Percentiles rank a stretch among this genome's conserved stretches.
Evolutionary conservation across 2,329 filamentous ascomycete species (phyloP).

Genomic region (Fusarium abutilonis): DNA sequence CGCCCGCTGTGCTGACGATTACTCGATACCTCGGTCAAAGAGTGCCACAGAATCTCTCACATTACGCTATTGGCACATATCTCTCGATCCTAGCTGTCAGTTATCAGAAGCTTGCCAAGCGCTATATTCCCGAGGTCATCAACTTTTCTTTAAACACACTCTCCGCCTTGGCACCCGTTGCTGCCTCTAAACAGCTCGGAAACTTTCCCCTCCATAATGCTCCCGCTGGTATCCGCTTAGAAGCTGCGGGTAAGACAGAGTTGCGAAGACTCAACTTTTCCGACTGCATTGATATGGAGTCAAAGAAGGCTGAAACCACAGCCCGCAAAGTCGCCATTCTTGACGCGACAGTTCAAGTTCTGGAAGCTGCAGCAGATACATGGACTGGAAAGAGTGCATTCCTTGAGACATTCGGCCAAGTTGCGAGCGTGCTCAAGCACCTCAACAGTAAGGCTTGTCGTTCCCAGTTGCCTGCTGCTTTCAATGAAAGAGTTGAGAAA

Average conservation of each 20-base stretch:
- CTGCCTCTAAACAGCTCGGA: conserved; percentile 58
- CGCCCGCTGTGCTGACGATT: conserved; percentile 88
- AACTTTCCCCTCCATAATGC: conserved; percentile 71
- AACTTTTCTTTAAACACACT: conserved; percentile 83
- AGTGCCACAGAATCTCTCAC: conserved; percentile 69
- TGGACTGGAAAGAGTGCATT: conserved; percentile 82
- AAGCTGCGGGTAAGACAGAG: conserved; percentile 52
- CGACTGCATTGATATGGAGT: conserved; percentile 60
- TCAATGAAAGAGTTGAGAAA: conserved; percentile 56
- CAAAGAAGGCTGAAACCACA: conserved; percentile 49
- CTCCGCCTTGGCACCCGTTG: conserved; percentile 69
- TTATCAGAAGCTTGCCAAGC: conserved; percentile 84
- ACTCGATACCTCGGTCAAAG: conserved; percentile 84
- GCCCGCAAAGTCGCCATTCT: conserved; percentile 67
- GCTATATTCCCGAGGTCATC: conserved; percentile 88
- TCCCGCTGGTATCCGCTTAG: conserved; percentile 61
- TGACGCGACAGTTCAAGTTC: conserved; percentile 69
- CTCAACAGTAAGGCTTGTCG: conserved; percentile 65
- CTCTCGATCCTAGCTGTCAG: conserved; percentile 81
- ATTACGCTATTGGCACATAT: conserved; percentile 79
- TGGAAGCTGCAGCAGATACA: conserved; percentile 73
- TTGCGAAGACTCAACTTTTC: conserved; percentile 66
- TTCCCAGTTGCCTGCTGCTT: conserved; percentile 58
- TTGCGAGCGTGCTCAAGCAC: conserved; percentile 66
- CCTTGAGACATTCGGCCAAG: conserved; percentile 79